Evolutionary conservation across 2,329 filamentous ascomycete genomes (phyloP), one percentile per base, ranked within the genome.

Genomic region (Pseudocercospora eumusae): DNA sequence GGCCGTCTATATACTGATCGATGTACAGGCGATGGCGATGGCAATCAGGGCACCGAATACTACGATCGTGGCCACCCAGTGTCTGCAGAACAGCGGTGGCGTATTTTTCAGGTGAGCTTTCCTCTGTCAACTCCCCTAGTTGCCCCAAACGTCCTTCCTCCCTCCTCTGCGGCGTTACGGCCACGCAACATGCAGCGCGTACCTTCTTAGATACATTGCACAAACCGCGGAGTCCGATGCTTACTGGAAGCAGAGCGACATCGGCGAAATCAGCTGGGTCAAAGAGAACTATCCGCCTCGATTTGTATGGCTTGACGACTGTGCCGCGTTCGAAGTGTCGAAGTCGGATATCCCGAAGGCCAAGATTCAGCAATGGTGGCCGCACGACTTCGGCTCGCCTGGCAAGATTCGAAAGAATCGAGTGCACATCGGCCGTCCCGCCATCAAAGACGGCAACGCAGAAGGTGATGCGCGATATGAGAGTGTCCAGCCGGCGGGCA

Each of bases 251-350:
- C 28, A 66, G 60, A 71, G 67, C 4, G 68, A 75, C 25, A 65
- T 74, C 3, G 68, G 70, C 10, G 61, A 66, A 2, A 69, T 77
- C 33, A 64, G 63, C 42, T 42, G 25, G 33, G 69, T 67, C 8
- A 68, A 68, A 10, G 64, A 59, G 7, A 68, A 69, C 13, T 68
- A 74, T 58, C 75, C 75, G 7, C 78, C 77, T 1, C 71, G 68
- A 18, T 75, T 75, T 50, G 73, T 77, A n/a, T 73, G 76, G 40
- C 73, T 80, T 1, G 77, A 80, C 61, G 78, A 80, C 54, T 63
- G 65, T 15, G 74, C 76, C 2, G 75, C 71, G 21, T 73, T 73
- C 57, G 70, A 73, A 2, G 71, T 79, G 7, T 66, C 69, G 18
- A 50, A 57, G 5, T 75, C 75, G 23, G 68, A 74, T 23, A 69